Percentiles rank a stretch among this genome's conserved stretches.
phyloP scores from a whole-genome alignment of 805 yeast species.

The Myxozyma nipponensis region DNA sequence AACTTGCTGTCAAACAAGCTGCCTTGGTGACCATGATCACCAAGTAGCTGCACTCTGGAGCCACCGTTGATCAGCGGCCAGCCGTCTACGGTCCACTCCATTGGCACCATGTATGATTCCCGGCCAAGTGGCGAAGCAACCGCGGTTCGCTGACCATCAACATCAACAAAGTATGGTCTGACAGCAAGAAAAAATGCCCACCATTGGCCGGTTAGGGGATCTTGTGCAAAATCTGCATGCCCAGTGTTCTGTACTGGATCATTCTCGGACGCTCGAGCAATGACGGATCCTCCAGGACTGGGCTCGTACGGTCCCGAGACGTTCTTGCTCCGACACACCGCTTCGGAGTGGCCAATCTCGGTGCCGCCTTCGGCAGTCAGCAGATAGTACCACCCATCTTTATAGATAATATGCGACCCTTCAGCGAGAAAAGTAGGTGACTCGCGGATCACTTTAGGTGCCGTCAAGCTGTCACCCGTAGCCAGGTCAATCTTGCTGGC shows the following conservation, averaged over 20 bases:
- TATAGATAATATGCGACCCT: conserved; percentile 9
- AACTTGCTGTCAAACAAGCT: background rate
- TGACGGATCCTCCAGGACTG: conserved; percentile 4
- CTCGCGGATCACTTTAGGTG: background rate
- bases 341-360: conserved; percentile 8
- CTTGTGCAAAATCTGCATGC: conserved; percentile 7
- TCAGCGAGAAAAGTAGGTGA: conserved; percentile 7
- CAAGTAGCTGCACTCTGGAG: background rate
- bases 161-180: conserved; percentile 8
- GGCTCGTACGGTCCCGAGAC: conserved; percentile 7
- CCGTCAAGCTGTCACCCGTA: conserved; percentile 2
- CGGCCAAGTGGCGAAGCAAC: conserved; percentile 2
- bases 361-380: conserved; percentile 13
- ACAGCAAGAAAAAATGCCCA: conserved; percentile 12
- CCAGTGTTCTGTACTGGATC: conserved; percentile 10
- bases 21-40: background rate
- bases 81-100: conserved; percentile 6
- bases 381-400: conserved; percentile 1
- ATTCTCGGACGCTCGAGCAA: background rate
- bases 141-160: background rate
- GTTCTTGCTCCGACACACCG: background rate
- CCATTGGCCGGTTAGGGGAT: conserved; percentile 2
- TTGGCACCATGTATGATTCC: conserved; percentile 6
- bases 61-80: conserved; percentile 7
- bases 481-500: conserved; percentile 5